phyloP scores from a whole-genome alignment of 495 filamentous ascomycete genomes.

The Pseudomonodictys pantanalensis region DNA sequence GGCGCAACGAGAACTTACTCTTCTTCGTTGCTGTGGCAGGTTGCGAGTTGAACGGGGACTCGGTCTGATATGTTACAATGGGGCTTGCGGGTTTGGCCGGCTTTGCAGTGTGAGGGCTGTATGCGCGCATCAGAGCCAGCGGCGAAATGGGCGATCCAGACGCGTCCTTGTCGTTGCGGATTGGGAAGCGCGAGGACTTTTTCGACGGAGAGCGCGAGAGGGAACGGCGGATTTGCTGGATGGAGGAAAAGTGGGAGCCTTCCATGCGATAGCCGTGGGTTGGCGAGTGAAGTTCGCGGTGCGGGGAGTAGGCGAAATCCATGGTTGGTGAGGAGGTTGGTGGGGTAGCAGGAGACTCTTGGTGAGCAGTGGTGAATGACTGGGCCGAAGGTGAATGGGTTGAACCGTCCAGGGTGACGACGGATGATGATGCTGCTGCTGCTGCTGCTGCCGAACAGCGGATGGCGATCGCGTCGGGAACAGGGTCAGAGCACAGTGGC shows the following conservation, averaged over 20 bases:
- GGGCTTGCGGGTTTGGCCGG: background rate
- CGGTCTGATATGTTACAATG: background rate
- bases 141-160: slow-evolving; percentile 46
- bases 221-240: slow-evolving; percentile 76
- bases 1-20: slow-evolving; percentile 41
- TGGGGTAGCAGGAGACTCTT: slow-evolving; percentile 1
- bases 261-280: slow-evolving; percentile 75
- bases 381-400: background rate
- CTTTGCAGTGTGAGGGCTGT: slow-evolving; percentile 29
- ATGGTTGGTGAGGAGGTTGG: slow-evolving; percentile 27
- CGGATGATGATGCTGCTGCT: background rate
- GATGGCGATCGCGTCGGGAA: background rate
- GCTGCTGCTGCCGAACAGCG: no score
- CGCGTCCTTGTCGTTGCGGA: slow-evolving; percentile 54
- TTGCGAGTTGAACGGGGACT: slow-evolving; percentile 8
- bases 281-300: slow-evolving; percentile 66
- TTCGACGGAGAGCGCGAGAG: slow-evolving; percentile 86
- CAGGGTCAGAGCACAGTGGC: background rate
- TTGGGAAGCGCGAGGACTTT: slow-evolving; percentile 60
- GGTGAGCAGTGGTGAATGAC: slow-evolving; percentile 4
- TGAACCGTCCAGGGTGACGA: slow-evolving; percentile 1
- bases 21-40: slow-evolving; percentile 17
- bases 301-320: slow-evolving; percentile 43
- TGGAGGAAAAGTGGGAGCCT: slow-evolving; percentile 59
- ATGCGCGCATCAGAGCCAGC: slow-evolving; percentile 30